Conservation (phyloP, 352 stramenopile species). For the Globisporangium middletonii region DNA sequence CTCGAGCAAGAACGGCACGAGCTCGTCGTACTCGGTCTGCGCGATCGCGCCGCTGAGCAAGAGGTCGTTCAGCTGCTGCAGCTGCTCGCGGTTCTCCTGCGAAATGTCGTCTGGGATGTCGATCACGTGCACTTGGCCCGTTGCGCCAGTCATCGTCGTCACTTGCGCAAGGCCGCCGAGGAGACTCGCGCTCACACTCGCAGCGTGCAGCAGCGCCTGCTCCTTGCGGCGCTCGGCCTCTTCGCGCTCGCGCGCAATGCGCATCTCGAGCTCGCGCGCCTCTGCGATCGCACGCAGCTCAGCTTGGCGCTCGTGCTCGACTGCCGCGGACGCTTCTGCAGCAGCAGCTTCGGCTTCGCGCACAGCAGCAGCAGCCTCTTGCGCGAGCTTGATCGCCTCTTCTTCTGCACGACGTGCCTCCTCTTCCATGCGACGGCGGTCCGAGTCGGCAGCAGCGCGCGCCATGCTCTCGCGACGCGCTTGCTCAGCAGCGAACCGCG, state of each 20-base stretch:
- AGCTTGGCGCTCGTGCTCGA: constrained; percentile 76
- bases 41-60: constrained; percentile 77
- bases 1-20: constrained; percentile 84
- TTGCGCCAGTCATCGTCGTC: constrained; percentile 58
- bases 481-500: constrained; percentile 44
- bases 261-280: constrained; percentile 51
- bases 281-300: constrained; percentile 78
- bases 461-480: constrained; percentile 52
- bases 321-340: constrained; percentile 66
- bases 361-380: constrained; percentile 53
- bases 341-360: constrained; percentile 56
- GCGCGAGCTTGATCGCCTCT: constrained; percentile 47
- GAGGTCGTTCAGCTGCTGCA: constrained; percentile 83
- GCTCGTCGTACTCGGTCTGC: constrained; percentile 81
- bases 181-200: constrained; percentile 70
- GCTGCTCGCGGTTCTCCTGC: constrained; percentile 82
- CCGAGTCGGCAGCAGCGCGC: constrained; percentile 41
- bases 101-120: constrained; percentile 79
- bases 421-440: constrained; percentile 67
- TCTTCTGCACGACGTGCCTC: constrained; percentile 60
- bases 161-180: constrained; percentile 74
- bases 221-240: constrained; percentile 57
- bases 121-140: constrained; percentile 74
- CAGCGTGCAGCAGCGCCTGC: constrained; percentile 54
- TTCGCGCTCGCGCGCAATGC: constrained; percentile 48